Percentiles rank a stretch among this genome's conserved stretches.
Conservation (phyloP, 768 basidiomycete genomes). For the Gloeostereum incarnatum region DNA sequence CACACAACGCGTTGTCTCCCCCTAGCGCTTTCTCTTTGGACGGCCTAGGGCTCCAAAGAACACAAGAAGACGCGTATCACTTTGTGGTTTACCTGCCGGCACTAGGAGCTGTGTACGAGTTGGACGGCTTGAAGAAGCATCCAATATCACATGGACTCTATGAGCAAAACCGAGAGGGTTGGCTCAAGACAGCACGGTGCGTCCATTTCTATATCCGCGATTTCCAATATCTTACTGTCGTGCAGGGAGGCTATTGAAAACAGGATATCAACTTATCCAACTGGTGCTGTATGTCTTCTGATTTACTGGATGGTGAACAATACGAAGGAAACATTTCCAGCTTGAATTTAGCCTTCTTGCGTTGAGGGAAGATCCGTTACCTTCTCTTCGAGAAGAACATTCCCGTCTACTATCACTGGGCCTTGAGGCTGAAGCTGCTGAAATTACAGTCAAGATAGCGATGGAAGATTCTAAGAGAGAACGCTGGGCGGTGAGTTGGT, state of each 20-base stretch:
- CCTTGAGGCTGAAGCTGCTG: constrained; percentile 33
- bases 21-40: constrained; percentile 84
- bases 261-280: constrained; percentile 86
- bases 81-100: constrained; percentile 91
- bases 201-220: constrained; percentile 10
- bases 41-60: constrained; percentile 64
- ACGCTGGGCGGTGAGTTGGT: constrained; percentile 66
- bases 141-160: constrained; percentile 79
- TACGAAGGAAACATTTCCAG: constrained; percentile 27
- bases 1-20: constrained; percentile 91
- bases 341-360: constrained; percentile 91
- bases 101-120: constrained; percentile 80
- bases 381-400: constrained; percentile 52
- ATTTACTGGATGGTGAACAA: constrained; percentile 3
- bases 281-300: constrained; percentile 64
- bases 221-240: constrained; percentile 11
- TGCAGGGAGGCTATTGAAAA: constrained; percentile 74
- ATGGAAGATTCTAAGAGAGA: constrained; percentile 70
- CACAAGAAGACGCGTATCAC: constrained; percentile 82
- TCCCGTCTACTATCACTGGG: constrained; percentile 33
- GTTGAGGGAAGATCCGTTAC: constrained; percentile 75
- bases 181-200: constrained; percentile 76
- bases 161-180: constrained; percentile 64
- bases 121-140: constrained; percentile 79
- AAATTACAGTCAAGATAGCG: constrained; percentile 45